Evolutionary conservation across 106 monocot genomes (phyloP), one percentile per base, ranked within the genome.

Genomic region (Dioscorea zingiberensis): DNA sequence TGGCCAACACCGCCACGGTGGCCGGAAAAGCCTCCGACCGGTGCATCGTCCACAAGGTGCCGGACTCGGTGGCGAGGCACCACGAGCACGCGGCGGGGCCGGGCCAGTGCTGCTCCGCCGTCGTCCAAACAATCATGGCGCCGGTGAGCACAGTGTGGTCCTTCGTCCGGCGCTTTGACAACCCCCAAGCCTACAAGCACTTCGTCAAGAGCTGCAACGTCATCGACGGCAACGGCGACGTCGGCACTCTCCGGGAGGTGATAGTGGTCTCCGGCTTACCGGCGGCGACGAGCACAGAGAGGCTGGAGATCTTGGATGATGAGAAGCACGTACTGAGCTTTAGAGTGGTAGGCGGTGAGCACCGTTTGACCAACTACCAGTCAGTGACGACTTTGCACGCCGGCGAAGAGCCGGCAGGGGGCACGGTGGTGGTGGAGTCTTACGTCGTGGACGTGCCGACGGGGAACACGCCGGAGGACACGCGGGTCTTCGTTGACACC

Each of bases 261-360:
- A 46, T 61, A 21, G 54, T 87, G 15, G 63, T 87, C 57, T 83
- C 87, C 46, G 87, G 87, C 54, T 57, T 87, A 21, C 87, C 87
- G 25, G 87, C 87, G 49, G 75, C 58, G 28, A 71, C 49, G 59
- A 83, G 83, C 73, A 76, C 63, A 45, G 87, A 87, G 71, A 28
- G 79, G 11, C 79, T 87, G 21, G 87, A 87, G 77, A 75, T 87
- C 68, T 80, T 87, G 44, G 87, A 87, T 67, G 83, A 87, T 66
- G 87, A 83, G 73, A 59, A 69, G 12, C 79, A 83, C 68, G 83
- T 87, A 11, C 26, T 87, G 47, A 87, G 87, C 70, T 87, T 87
- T 53, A 59, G 83, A 24, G 74, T 87, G 24, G 80, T 87, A n/a
- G 87, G 87, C 57, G 87, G 87, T 15, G 80, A 83, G 73, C 87